Percentiles rank a stretch among this genome's conserved stretches.
Conservation (phyloP, 2,329 filamentous ascomycete species). For the Botrytis tulipae region DNA sequence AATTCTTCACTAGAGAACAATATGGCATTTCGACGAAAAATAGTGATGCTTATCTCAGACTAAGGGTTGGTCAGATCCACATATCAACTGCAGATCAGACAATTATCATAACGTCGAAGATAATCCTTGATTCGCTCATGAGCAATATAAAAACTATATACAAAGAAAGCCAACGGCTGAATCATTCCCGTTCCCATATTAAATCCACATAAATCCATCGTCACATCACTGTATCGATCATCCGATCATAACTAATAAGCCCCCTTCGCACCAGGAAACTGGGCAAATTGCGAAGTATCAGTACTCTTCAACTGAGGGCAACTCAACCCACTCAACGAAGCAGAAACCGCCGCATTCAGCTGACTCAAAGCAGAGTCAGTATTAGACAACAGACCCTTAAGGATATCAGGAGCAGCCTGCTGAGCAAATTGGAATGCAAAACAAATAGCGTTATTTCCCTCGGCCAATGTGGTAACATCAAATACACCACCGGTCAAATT, state of each 20-base stretch:
- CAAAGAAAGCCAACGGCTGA: background rate
- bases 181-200: background rate
- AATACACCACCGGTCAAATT: constrained; percentile 47
- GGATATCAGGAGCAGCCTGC: constrained; percentile 44
- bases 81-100: background rate
- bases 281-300: constrained; percentile 17
- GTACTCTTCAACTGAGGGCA: constrained; percentile 20
- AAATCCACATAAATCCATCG: background rate
- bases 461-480: constrained; percentile 43
- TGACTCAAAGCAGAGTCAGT: constrained; percentile 38
- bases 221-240: background rate
- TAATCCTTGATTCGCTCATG: background rate
- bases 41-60: background rate
- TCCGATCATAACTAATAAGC: background rate
- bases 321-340: background rate
- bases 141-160: background rate
- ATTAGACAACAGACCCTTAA: constrained; percentile 41
- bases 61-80: background rate
- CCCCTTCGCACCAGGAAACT: constrained; percentile 21
- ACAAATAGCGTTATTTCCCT: constrained; percentile 50
- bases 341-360: constrained; percentile 15
- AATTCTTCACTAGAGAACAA: background rate
- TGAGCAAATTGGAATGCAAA: constrained; percentile 43
- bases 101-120: background rate
- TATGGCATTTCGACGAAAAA: background rate